Base-by-base conservation (phyloP, 805 yeast genomes). In the Yarrowia sp. region DNA sequence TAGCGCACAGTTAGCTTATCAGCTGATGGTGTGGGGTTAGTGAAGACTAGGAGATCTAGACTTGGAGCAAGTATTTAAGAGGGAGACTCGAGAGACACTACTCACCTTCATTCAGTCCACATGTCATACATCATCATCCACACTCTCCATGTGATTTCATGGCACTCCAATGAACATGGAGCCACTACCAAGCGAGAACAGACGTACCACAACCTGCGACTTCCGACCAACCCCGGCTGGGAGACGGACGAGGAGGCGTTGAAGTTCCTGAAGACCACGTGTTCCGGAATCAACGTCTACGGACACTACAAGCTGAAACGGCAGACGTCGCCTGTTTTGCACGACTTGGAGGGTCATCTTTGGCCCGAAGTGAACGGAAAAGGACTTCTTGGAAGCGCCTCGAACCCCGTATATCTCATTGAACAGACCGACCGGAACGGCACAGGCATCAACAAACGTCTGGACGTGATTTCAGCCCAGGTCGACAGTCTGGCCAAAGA, bases 121-220 rank as follows among this genome's bases (percentile, higher is more conserved):
- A 46, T 46, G 52, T 14, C 52, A 17, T 19, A 34, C 17, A 36
- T 52, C 13, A 34, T 52, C 17, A 52, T 52, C 30, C 40, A 36
- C n/a, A 52, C 56, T 7, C 56, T 52, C 33, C 56, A 52, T 52
- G 56, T 52, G 9, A 52, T 52, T 36, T 13, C 56, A 9, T 52
- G 56, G 56, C 56, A 34, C 56, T 52, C 56, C 10, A 52, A 52
- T 17, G 56, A 52, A 9, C 42, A 34, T 34, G 56, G 56, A 19
- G 56, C 56, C 5, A 52, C 56, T 2, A 52, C 56, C 30, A 52
- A 52, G n/a, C 17, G 56, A 13, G 56, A 52, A 19, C 56, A 52
- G 33, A 52, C 56, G 8, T 52, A 52, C 56, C 39, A 52, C 42
- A 52, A 15, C 20, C 17, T 52, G 42, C 8, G 56, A 17, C 17